These are phyloP conservation scores for Claviceps africana DNA, from an alignment of 2,329 filamentous ascomycete species.

Conservation along the genomic window DNA sequence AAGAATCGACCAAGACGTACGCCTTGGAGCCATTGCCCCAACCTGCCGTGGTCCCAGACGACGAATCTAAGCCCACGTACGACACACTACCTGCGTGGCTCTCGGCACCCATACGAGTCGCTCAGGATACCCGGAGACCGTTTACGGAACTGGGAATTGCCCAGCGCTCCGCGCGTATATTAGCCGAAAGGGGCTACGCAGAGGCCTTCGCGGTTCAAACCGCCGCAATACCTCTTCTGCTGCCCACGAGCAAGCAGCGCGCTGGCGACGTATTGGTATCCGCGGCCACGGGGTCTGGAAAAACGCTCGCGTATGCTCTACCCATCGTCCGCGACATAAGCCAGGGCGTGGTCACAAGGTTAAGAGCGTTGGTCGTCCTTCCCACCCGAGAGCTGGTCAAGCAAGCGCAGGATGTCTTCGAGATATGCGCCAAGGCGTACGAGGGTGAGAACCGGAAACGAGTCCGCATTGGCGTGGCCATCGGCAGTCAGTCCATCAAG, in stretches of 20 bases:
- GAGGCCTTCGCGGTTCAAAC: slow-evolving; percentile 32
- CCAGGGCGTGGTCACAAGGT: slow-evolving; percentile 44
- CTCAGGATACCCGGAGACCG: slow-evolving; percentile 40
- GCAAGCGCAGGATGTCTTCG: slow-evolving; percentile 68
- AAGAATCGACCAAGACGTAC: slow-evolving; percentile 36
- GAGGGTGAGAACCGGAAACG: slow-evolving; percentile 44
- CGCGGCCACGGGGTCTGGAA: slow-evolving; percentile 88
- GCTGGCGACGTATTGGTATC: slow-evolving; percentile 76
- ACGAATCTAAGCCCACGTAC: slow-evolving; percentile 49
- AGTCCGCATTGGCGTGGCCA: slow-evolving; percentile 65
- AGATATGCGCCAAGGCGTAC: slow-evolving; percentile 54
- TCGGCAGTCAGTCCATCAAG: slow-evolving; percentile 66
- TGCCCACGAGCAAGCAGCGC: slow-evolving; percentile 47
- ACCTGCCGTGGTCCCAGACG: slow-evolving; percentile 46
- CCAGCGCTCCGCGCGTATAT: slow-evolving; percentile 41
- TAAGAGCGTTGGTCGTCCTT: slow-evolving; percentile 73
- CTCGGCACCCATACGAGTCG: slow-evolving; percentile 56
- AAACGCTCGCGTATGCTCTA: slow-evolving; percentile 81
- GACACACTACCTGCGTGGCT: slow-evolving; percentile 74
- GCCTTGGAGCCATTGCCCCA: slow-evolving; percentile 74
- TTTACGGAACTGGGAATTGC: slow-evolving; percentile 54
- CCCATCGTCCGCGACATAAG: slow-evolving; percentile 71
- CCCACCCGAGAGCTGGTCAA: slow-evolving; percentile 83
- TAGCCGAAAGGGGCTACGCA: slow-evolving; percentile 43
- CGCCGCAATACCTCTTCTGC: slow-evolving; percentile 58